A percentile compares a stretch with the other conserved stretches of the same genome.
Evolutionary conservation across 2,329 filamentous ascomycete genomes (phyloP).

Genomic region (Ophiosphaerella korrae): DNA sequence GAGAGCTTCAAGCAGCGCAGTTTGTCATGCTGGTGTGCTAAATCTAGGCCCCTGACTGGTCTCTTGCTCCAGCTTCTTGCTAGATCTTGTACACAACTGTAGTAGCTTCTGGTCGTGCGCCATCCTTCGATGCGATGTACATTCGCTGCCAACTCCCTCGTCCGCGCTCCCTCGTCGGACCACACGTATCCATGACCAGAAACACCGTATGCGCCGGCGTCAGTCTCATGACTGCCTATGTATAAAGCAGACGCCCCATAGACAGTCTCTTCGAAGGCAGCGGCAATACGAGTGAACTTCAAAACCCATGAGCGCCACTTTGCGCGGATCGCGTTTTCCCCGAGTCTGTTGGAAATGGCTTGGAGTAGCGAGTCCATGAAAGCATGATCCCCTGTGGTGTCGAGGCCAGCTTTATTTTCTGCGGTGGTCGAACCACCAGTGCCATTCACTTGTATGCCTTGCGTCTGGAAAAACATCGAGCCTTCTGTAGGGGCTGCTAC

Average conservation of each 20-base stretch:
- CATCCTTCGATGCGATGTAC: slow-evolving; percentile 94
- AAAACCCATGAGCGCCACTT: slow-evolving; percentile 96
- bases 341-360: slow-evolving; percentile 83
- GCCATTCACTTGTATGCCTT: slow-evolving; percentile 47
- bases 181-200: slow-evolving; percentile 94
- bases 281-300: slow-evolving; percentile 89
- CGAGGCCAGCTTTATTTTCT: slow-evolving; percentile 51
- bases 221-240: slow-evolving; percentile 74
- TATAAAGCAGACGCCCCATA: slow-evolving; percentile 91
- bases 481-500: slow-evolving; percentile 81
- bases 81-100: slow-evolving; percentile 79
- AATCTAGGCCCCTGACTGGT: slow-evolving; percentile 79
- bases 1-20: slow-evolving; percentile 80
- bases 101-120: slow-evolving; percentile 94
- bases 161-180: slow-evolving; percentile 79
- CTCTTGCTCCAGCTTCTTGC: slow-evolving; percentile 48
- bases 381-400: slow-evolving; percentile 81
- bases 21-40: slow-evolving; percentile 91
- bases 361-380: slow-evolving; percentile 88
- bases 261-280: slow-evolving; percentile 93
- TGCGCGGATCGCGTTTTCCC: slow-evolving; percentile 82
- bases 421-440: slow-evolving; percentile 15
- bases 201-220: slow-evolving; percentile 56
- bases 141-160: slow-evolving; percentile 87
- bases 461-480: slow-evolving; percentile 82